Evolutionary conservation across 2,329 filamentous ascomycete genomes (phyloP).

Genomic region (Cercospora berteroae): DNA sequence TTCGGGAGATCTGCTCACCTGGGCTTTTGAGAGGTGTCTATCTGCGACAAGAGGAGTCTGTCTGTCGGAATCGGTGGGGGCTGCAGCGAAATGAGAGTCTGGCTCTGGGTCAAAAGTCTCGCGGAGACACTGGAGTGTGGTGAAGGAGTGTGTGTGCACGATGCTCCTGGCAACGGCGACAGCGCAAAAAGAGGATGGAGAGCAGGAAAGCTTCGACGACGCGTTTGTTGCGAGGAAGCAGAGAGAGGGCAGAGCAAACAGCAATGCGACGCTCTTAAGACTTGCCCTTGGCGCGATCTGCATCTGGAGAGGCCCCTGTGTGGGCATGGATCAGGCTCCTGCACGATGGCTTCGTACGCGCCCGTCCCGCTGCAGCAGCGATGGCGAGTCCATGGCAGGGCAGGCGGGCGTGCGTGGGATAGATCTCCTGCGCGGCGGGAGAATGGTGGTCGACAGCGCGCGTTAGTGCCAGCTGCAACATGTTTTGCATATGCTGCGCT

Average conservation of each 20-base stretch:
- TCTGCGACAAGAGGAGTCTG: constrained; percentile 14
- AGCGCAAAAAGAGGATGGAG: neutral
- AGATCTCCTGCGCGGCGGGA: constrained; percentile 17
- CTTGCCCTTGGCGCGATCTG: constrained; percentile 27
- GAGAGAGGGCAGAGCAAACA: neutral
- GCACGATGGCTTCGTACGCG: constrained; percentile 21
- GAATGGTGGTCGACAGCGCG: constrained; percentile 9
- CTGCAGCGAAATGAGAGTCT: constrained; percentile 27
- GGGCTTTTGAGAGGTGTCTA: constrained; percentile 5
- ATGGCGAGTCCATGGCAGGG: constrained; percentile 14
- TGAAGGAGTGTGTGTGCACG: constrained; percentile 24
- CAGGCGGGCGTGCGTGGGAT: constrained; percentile 17
- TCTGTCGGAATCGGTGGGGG: constrained; percentile 8
- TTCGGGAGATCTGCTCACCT: constrained; percentile 15
- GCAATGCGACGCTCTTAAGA: constrained; percentile 22
- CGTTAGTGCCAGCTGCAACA: constrained; percentile 2
- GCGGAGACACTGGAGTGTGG: constrained; percentile 20
- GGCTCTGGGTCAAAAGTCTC: constrained; percentile 23
- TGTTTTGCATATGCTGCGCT: constrained; percentile 5
- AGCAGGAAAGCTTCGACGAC: neutral
- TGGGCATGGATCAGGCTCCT: constrained; percentile 18
- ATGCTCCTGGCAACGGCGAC: constrained; percentile 27
- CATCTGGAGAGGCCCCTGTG: constrained; percentile 19
- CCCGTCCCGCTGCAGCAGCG: constrained; percentile 19
- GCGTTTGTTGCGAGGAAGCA: constrained; percentile 10